Base-by-base conservation (phyloP, 106 monocot genomes). In the Agapanthus africanus region DNA sequence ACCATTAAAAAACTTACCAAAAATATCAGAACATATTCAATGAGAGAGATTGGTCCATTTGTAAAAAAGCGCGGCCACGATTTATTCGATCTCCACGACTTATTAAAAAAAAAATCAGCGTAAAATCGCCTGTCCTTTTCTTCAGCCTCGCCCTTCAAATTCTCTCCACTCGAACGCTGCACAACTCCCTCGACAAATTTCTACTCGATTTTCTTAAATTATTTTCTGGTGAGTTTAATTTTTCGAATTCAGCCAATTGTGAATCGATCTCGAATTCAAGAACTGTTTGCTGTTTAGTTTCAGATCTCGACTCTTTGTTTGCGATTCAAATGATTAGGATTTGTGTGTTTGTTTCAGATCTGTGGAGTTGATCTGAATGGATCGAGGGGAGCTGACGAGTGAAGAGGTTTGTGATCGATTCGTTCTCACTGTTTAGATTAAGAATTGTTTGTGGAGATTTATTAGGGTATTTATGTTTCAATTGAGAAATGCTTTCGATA, bases 351-450 rank as follows among this genome's bases (percentile, higher is more conserved):
- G 11, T 14, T 66, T 9, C 16, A 14, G 10, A 44, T 41, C 19
- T n/a, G 62, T 40, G 40, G 40, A 41, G 18, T 66, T 44, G 26
- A 25, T 66, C 13, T 27, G 15, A 26, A 40, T 66, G 66, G 66
- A 66, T 41, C 66, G 66, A 5, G 66, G 11, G 26, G 66, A 66
- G 30, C 19, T 66, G 26, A 42, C 66, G 8, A 66, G 25, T 0
- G 66, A 66, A 19, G 3, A 66, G 61, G 61, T 61, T 61, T n/a
- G 40, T 28, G 23, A 16, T 61, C 19, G 19, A 44, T 44, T 66
- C 23, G 9, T 10, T 5, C 22, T 52, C 5, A 52, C 4, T 37
- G 37, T 64, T 37, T n/a, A 44, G 66, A 38, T 57, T 57, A 28
- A 28, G 18, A 21, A 10, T 22, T 1, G 27, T n/a, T n/a, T n/a